Conservation (phyloP, 257 asterid genomes). For the Osmanthus fragrans region DNA sequence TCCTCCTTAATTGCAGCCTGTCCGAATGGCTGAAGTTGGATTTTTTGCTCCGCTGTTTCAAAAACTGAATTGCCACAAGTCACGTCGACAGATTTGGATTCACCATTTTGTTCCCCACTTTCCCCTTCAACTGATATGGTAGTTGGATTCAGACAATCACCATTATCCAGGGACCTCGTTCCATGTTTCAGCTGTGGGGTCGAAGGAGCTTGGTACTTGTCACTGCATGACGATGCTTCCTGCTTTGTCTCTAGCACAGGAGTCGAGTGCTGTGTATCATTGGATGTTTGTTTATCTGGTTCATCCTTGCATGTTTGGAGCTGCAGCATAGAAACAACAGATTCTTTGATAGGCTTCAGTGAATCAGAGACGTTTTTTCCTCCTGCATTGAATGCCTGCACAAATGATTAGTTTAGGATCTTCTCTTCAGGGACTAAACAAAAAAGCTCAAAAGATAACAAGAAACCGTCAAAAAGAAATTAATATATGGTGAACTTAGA, state of each 20-base stretch:
- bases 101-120: constrained; percentile 40
- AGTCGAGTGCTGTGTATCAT: constrained; percentile 18
- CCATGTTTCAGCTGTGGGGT: constrained; percentile 51
- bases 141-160: constrained; percentile 42
- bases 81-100: constrained; percentile 50
- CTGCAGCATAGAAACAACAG: constrained; percentile 36
- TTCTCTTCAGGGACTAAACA: background rate
- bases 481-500: background rate
- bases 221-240: constrained; percentile 27
- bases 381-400: constrained; percentile 53
- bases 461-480: background rate
- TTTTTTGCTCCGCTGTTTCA: constrained; percentile 24
- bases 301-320: constrained; percentile 20
- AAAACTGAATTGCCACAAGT: constrained; percentile 34
- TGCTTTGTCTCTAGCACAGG: constrained; percentile 18
- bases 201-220: constrained; percentile 54
- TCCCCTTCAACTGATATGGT: constrained; percentile 32
- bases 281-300: constrained; percentile 12
- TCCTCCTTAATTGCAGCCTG: constrained; percentile 29
- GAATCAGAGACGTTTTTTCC: constrained; percentile 35
- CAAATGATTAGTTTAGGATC: constrained; percentile 27
- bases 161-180: constrained; percentile 32
- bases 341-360: constrained; percentile 43
- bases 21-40: constrained; percentile 1
- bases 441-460: background rate